Percentiles rank a stretch among this genome's conserved stretches.
Conservation (phyloP, 495 filamentous ascomycete species). For the Sporormia fimetaria region DNA sequence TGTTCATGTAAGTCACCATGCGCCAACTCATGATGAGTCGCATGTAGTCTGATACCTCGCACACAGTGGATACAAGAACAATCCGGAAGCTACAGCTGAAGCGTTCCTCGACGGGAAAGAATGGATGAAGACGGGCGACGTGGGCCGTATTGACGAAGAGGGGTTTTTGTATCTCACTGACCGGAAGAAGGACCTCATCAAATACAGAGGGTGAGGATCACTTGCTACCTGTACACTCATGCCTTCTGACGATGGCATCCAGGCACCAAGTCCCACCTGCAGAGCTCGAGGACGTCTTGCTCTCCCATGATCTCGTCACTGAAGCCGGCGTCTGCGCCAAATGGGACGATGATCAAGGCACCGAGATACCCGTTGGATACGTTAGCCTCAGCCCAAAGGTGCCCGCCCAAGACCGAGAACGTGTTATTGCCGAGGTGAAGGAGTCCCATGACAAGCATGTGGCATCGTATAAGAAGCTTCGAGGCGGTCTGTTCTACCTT, state of each 20-base stretch:
- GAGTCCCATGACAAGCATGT: conserved; percentile 6
- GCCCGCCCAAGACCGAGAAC: background rate
- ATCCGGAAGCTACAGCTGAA: conserved; percentile 6
- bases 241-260: background rate
- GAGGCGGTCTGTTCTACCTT: conserved; percentile 6
- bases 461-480: conserved; percentile 11
- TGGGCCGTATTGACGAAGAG: conserved; percentile 24
- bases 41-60: no score
- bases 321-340: conserved; percentile 34
- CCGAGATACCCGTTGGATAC: conserved; percentile 12
- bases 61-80: conserved; percentile 12
- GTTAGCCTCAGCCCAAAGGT: background rate
- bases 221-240: background rate
- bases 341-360: conserved; percentile 11
- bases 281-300: conserved; percentile 36
- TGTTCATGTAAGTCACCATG: no score
- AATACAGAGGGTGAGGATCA: conserved; percentile 31
- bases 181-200: conserved; percentile 34
- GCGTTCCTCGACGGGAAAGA: conserved; percentile 6
- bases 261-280: conserved; percentile 36
- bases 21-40: no score
- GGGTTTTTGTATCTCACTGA: conserved; percentile 32
- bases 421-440: background rate
- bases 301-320: conserved; percentile 29
- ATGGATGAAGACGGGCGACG: conserved; percentile 28